These are phyloP conservation scores for Schizopora paradoxa DNA, from an alignment of 1,284 basidiomycete genomes.

Conservation along the genomic window DNA sequence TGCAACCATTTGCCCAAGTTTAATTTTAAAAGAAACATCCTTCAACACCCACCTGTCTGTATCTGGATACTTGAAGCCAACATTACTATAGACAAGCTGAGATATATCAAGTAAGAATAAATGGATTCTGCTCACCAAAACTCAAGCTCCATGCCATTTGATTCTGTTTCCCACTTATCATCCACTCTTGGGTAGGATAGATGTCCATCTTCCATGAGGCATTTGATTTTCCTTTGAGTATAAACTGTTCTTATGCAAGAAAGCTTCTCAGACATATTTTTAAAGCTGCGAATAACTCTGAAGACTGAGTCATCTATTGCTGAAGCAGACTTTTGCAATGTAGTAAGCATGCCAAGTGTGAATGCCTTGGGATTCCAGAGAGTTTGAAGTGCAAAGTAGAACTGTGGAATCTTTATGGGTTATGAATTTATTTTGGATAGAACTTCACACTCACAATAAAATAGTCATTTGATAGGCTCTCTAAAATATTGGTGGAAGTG, in stretches of 20 bases:
- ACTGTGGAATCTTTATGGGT: too few relatives aligned
- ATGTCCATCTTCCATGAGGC: slow-evolving; percentile 11
- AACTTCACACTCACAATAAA: too few relatives aligned
- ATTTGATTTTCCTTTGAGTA: not conserved
- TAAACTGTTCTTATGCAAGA: not conserved
- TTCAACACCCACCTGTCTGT: slow-evolving; percentile 34
- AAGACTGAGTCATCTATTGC: too few relatives aligned
- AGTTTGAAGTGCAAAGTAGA: slow-evolving; percentile 20
- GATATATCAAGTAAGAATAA: not conserved
- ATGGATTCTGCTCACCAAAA: slow-evolving; percentile 11
- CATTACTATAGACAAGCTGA: slow-evolving; percentile 28
- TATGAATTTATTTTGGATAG: too few relatives aligned
- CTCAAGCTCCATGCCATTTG: slow-evolving; percentile 14
- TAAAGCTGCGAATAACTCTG: slow-evolving; percentile 14
- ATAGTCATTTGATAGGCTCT: too few relatives aligned
- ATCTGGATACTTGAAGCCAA: slow-evolving; percentile 44
- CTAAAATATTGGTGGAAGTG: too few relatives aligned
- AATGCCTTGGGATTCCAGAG: slow-evolving; percentile 18
- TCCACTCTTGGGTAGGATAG: not conserved
- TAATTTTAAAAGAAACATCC: slow-evolving; percentile 38
- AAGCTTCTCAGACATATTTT: slow-evolving; percentile 15
- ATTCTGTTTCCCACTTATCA: not conserved
- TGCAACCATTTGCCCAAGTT: slow-evolving; percentile 42
- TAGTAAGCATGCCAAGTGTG: slow-evolving; percentile 18
- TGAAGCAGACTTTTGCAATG: slow-evolving; percentile 21